These are phyloP conservation scores for Colletotrichum karsti DNA, from an alignment of 2,329 filamentous ascomycete genomes.

Conservation along the genomic window DNA sequence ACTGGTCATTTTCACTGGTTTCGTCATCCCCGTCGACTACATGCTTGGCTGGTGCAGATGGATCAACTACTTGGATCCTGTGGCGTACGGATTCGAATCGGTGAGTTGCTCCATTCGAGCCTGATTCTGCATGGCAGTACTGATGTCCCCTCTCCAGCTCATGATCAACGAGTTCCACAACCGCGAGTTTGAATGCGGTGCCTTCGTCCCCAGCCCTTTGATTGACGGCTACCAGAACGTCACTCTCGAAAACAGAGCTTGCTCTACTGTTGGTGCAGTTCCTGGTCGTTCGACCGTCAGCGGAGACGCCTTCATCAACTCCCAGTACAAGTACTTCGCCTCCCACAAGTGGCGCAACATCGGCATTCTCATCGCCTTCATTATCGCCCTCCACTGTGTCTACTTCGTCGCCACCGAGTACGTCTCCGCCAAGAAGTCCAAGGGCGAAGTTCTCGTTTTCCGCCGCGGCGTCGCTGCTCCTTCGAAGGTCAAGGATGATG, in stretches of 20 bases:
- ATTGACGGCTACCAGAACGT: constrained; percentile 31
- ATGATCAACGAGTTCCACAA: constrained; percentile 70
- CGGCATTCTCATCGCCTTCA: constrained; percentile 63
- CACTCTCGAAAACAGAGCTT: constrained; percentile 43
- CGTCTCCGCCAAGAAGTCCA: constrained; percentile 57
- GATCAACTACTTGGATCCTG: constrained; percentile 65
- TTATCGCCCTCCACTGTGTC: constrained; percentile 53
- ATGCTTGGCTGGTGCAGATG: constrained; percentile 56
- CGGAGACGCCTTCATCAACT: constrained; percentile 53
- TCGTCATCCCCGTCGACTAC: constrained; percentile 50
- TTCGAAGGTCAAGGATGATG: constrained; percentile 16
- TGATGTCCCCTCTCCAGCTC: not conserved
- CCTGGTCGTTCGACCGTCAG: constrained; percentile 50
- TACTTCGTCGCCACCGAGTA: constrained; percentile 62
- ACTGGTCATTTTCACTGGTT: constrained; percentile 65
- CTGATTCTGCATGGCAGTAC: not conserved
- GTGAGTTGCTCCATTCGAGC: constrained; percentile 42
- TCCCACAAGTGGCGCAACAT: constrained; percentile 62
- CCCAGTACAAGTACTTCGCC: constrained; percentile 53
- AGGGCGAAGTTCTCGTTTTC: constrained; percentile 70
- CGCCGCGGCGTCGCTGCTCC: constrained; percentile 47
- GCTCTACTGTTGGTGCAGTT: constrained; percentile 52
- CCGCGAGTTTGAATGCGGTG: constrained; percentile 49
- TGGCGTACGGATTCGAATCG: constrained; percentile 70
- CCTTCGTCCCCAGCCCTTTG: constrained; percentile 29